phyloP scores from a whole-genome alignment of 768 basidiomycete species.

The Wakefieldia striispora region DNA sequence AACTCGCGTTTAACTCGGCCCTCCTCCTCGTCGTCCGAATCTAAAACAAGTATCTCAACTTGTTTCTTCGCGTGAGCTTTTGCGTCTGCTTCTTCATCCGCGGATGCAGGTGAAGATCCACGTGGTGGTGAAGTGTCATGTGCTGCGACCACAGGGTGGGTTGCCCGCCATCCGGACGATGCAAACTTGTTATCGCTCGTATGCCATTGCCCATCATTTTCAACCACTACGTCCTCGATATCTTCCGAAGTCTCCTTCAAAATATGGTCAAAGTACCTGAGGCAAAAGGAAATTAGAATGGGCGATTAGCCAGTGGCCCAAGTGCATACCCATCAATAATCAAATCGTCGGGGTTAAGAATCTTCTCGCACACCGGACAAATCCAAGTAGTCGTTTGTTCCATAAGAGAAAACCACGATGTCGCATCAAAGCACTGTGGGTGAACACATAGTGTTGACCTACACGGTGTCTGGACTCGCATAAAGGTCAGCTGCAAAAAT shows the following conservation, averaged over 20 bases:
- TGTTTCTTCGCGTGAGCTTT: conserved; percentile 48
- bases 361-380: conserved; percentile 90
- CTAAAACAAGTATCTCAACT: conserved; percentile 62
- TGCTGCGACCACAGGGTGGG: conserved; percentile 40
- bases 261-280: conserved; percentile 86
- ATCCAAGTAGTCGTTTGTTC: conserved; percentile 95
- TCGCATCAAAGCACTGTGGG: conserved; percentile 93
- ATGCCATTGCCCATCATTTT: conserved; percentile 96
- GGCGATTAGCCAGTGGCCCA: neutral
- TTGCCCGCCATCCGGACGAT: conserved; percentile 65
- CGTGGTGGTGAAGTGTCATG: conserved; percentile 30
- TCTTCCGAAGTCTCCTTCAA: conserved; percentile 71
- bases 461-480: conserved; percentile 79
- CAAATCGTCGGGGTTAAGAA: conserved; percentile 74
- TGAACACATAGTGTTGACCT: conserved; percentile 89
- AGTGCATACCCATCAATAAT: conserved; percentile 83
- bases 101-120: conserved; percentile 26
- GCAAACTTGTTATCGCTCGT: conserved; percentile 84
- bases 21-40: conserved; percentile 77
- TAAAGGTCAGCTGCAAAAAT: conserved; percentile 68
- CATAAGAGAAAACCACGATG: conserved; percentile 92
- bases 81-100: conserved; percentile 28
- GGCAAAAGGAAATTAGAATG: neutral
- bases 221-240: conserved; percentile 91
- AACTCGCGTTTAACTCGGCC: conserved; percentile 73